Percentiles rank a stretch among this genome's conserved stretches.
phyloP scores from a whole-genome alignment of 106 monocot genomes.

The Cymbidium sinense region DNA sequence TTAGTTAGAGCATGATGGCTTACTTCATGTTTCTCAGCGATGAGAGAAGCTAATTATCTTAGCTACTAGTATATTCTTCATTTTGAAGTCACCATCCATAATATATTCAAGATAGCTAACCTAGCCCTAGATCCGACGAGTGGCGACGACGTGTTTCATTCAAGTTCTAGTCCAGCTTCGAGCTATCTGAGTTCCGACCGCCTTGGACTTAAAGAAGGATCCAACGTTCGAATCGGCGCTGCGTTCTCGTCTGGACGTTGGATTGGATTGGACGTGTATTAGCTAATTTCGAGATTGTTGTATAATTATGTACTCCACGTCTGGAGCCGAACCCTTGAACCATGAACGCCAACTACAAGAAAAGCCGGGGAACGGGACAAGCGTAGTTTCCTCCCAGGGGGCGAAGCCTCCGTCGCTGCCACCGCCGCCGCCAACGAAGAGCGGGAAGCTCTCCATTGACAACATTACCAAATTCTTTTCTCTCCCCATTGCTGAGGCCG shows the following conservation, averaged over 20 bases:
- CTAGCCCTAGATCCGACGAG: too few species aligned
- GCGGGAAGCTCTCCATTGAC: conserved; percentile 36
- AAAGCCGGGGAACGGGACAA: not conserved
- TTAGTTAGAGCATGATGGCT: too few species aligned
- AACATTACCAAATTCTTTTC: conserved; percentile 66
- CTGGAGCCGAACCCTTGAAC: not conserved
- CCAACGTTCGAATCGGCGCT: not conserved
- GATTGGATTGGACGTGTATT: not conserved
- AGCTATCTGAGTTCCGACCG: too few species aligned
- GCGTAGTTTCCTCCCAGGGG: not conserved
- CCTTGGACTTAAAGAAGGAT: not conserved
- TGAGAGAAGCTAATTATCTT: too few species aligned
- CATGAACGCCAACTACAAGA: not conserved
- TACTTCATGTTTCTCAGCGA: too few species aligned
- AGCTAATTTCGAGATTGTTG: not conserved
- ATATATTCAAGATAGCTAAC: too few species aligned
- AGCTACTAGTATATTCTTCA: too few species aligned
- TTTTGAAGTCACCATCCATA: too few species aligned
- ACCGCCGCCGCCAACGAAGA: not conserved
- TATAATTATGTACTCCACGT: not conserved
- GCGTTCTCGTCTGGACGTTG: not conserved
- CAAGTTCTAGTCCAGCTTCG: too few species aligned
- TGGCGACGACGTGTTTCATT: too few species aligned
- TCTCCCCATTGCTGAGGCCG: conserved; percentile 81
- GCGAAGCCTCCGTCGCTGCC: not conserved